phyloP scores from a whole-genome alignment of 331 rosid genomes.

The Stylosanthes scabra region DNA sequence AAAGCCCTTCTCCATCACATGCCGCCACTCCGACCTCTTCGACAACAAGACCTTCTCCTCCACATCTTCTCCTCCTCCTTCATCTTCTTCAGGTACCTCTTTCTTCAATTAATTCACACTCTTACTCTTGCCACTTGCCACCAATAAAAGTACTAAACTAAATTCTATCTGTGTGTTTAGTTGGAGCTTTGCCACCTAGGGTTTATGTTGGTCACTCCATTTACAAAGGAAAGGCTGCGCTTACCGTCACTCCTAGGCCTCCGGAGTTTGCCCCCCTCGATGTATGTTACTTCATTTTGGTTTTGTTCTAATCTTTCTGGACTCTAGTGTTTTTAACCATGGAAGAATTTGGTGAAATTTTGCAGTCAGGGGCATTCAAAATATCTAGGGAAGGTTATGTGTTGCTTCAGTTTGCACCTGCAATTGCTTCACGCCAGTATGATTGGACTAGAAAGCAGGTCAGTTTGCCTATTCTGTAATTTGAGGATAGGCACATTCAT shows the following conservation, averaged over 20 bases:
- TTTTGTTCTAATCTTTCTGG: background rate
- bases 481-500: background rate
- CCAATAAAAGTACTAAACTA: too few relatives aligned
- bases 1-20: slow-evolving; percentile 49
- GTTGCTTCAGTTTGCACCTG: slow-evolving; percentile 95
- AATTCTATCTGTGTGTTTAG: slow-evolving; percentile 41
- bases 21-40: slow-evolving; percentile 65
- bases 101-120: too few relatives aligned
- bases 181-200: slow-evolving; percentile 68
- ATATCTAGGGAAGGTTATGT: slow-evolving; percentile 82
- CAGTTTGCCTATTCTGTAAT: slow-evolving; percentile 22
- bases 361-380: slow-evolving; percentile 91
- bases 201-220: slow-evolving; percentile 89
- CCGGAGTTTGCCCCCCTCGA: slow-evolving; percentile 79
- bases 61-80: slow-evolving; percentile 34
- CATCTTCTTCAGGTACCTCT: slow-evolving; percentile 32
- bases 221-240: slow-evolving; percentile 97
- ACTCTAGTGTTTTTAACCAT: too few relatives aligned
- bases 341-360: slow-evolving; percentile 5
- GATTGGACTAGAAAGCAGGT: slow-evolving; percentile 98
- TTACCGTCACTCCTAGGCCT: slow-evolving; percentile 79
- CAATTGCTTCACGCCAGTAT: slow-evolving; percentile 71
- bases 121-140: too few relatives aligned
- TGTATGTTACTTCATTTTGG: slow-evolving; percentile 50
- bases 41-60: slow-evolving; percentile 49